phyloP scores from a whole-genome alignment of 129 eudicot genomes.

The Helianthus annuus region DNA sequence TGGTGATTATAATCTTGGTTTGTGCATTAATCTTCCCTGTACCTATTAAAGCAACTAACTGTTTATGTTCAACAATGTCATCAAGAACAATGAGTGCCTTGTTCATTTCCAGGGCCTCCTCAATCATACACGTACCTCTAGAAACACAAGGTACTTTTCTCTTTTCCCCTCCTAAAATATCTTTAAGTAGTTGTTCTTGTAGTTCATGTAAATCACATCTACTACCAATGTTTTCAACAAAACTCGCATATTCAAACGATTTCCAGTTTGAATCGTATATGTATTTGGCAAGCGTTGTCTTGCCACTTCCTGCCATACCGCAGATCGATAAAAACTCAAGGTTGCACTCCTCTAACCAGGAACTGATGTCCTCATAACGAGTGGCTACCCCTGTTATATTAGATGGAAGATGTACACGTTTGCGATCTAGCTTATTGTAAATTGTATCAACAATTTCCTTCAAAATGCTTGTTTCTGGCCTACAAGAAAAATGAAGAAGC shows the following conservation, averaged over 20 bases:
- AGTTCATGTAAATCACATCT: background rate
- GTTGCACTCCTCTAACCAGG: background rate
- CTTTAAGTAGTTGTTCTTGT: background rate
- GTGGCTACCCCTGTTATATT: constrained; percentile 17
- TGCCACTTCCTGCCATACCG: constrained; percentile 34
- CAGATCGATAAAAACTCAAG: constrained; percentile 5
- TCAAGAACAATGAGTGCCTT: constrained; percentile 28
- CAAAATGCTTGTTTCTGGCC: constrained; percentile 25
- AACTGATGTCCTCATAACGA: constrained; percentile 15
- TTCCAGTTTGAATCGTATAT: background rate
- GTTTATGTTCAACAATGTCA: constrained; percentile 19
- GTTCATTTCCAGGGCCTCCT: constrained; percentile 13
- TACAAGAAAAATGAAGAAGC: background rate
- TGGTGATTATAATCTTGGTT: constrained; percentile 33
- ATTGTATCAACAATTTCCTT: constrained; percentile 15
- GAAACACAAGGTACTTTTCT: constrained; percentile 16
- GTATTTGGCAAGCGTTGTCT: constrained; percentile 18
- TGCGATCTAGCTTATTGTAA: constrained; percentile 2
- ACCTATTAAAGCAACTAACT: constrained; percentile 21
- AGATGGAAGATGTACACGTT: constrained; percentile 1
- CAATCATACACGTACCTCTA: background rate
- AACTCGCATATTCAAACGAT: background rate
- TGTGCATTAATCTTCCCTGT: constrained; percentile 5
- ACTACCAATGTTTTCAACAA: constrained; percentile 6
- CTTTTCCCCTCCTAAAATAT: background rate